Percentiles rank a stretch among this genome's conserved stretches.
Evolutionary conservation across 2,329 filamentous ascomycete species (phyloP).

Genomic region (Fusarium anthophilum): DNA sequence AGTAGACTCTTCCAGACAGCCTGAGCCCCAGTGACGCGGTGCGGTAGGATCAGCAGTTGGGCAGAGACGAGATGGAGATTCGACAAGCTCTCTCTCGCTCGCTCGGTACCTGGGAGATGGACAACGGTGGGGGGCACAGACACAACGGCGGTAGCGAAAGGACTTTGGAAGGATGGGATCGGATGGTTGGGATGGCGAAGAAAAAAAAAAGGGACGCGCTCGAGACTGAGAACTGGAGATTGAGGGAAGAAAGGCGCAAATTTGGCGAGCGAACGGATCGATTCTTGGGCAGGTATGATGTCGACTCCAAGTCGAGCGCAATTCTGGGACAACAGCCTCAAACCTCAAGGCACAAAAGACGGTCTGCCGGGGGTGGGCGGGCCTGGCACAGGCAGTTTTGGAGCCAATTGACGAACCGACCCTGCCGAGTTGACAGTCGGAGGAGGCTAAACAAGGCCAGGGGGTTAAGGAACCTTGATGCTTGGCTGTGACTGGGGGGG

Average conservation of each 20-base stretch:
- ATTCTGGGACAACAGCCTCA: conserved; percentile 38
- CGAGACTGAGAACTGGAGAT: conserved; percentile 20
- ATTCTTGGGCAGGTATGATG: conserved; percentile 41
- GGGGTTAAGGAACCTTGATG: conserved; percentile 40
- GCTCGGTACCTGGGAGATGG: conserved; percentile 36
- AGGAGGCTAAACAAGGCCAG: conserved; percentile 43
- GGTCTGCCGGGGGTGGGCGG: conserved; percentile 43
- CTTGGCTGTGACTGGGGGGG: conserved; percentile 39
- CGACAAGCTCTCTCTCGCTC: conserved; percentile 37
- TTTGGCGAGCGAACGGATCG: conserved; percentile 35
- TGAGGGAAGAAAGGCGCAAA: conserved; percentile 38
- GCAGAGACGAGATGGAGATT: conserved; percentile 43
- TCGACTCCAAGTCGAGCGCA: conserved; percentile 40
- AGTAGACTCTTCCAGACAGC: conserved; percentile 33
- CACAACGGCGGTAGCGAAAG: conserved; percentile 34
- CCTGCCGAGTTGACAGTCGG: conserved; percentile 44
- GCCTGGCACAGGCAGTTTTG: conserved; percentile 34
- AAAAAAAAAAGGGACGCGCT: conserved; percentile 21
- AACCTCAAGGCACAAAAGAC: conserved; percentile 41
- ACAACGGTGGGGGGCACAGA: conserved; percentile 42
- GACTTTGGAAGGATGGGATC: conserved; percentile 28
- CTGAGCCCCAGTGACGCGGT: conserved; percentile 40
- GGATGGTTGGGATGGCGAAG: neutral
- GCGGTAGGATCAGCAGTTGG: conserved; percentile 45
- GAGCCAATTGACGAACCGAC: conserved; percentile 44